Percentiles rank a stretch among this genome's conserved stretches.
These are phyloP conservation scores for Aspergillus niger DNA, from an alignment of 2,329 filamentous ascomycete species.

Conservation along the genomic window DNA sequence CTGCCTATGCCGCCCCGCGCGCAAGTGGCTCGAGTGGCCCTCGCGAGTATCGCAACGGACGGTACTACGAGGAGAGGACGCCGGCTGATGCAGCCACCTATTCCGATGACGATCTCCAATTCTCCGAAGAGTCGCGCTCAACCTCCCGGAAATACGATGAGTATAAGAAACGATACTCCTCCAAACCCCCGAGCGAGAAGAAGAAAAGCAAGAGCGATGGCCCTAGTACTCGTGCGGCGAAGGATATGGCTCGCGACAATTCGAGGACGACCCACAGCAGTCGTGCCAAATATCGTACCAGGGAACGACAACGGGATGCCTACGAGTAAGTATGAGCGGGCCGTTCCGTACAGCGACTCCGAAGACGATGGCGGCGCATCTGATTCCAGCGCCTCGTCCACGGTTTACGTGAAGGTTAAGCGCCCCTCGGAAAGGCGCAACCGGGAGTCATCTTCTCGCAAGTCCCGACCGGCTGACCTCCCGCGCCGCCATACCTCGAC, in stretches of 20 bases:
- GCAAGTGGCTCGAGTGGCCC: conserved; percentile 21
- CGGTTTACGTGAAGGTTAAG: conserved; percentile 24
- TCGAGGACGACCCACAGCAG: conserved; percentile 35
- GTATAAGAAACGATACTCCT: conserved; percentile 35
- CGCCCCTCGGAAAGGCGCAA: conserved; percentile 25
- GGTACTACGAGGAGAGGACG: conserved; percentile 47
- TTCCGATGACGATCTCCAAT: conserved; percentile 42
- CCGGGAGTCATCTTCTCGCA: conserved; percentile 28
- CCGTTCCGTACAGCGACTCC: conserved; percentile 31
- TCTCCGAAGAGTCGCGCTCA: conserved; percentile 40
- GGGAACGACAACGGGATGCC: conserved; percentile 45
- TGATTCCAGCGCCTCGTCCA: conserved; percentile 32
- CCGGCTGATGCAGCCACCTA: conserved; percentile 35
- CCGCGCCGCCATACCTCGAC: conserved; percentile 24
- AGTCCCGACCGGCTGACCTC: conserved; percentile 23
- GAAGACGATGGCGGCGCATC: conserved; percentile 35
- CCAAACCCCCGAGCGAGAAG: conserved; percentile 41
- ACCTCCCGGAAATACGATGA: conserved; percentile 45
- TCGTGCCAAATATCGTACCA: conserved; percentile 44
- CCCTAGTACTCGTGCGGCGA: conserved; percentile 30
- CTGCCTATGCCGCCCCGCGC: conserved; percentile 19
- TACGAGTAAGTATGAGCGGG: conserved; percentile 42
- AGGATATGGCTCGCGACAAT: conserved; percentile 36
- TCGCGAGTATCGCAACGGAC: conserved; percentile 46
- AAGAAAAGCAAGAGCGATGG: conserved; percentile 37